Percentiles rank a stretch among this genome's conserved stretches.
These are phyloP conservation scores for Hypoxylon lenormandii DNA, from an alignment of 495 filamentous ascomycete species.

Conservation along the genomic window DNA sequence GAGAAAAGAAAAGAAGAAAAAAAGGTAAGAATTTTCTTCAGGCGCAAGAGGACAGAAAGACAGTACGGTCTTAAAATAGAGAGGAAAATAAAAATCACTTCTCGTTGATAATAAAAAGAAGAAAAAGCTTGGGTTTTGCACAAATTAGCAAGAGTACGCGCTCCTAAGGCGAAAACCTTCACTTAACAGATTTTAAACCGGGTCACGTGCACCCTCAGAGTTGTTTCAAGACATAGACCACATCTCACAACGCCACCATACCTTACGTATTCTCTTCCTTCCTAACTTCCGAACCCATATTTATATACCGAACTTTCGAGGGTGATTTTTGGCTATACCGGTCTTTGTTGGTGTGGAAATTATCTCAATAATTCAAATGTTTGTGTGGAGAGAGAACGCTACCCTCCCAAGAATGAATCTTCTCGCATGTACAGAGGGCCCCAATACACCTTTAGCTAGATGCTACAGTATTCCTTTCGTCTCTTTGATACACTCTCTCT, in stretches of 20 bases:
- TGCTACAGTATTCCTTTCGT: slow-evolving; percentile 32
- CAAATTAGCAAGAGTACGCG: neutral
- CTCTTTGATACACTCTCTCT: slow-evolving; percentile 40
- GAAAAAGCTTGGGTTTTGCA: too few relatives aligned
- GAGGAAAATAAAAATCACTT: too few relatives aligned
- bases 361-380: slow-evolving; percentile 37
- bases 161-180: slow-evolving; percentile 1
- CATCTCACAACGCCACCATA: neutral
- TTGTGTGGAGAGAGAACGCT: slow-evolving; percentile 21
- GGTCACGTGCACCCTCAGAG: slow-evolving; percentile 33
- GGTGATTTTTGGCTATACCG: neutral
- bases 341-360: slow-evolving; percentile 7
- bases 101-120: too few relatives aligned
- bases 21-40: too few relatives aligned
- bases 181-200: slow-evolving; percentile 6
- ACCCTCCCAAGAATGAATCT: slow-evolving; percentile 20
- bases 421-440: slow-evolving; percentile 32
- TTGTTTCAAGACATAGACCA: neutral
- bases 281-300: neutral
- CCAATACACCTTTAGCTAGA: slow-evolving; percentile 41
- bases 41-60: too few relatives aligned
- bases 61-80: too few relatives aligned
- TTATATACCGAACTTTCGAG: too few relatives aligned
- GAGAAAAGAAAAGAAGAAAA: neutral
- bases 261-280: neutral